Evolutionary conservation across 495 filamentous ascomycete genomes (phyloP), one percentile per base, ranked within the genome.

Genomic region (Bacidia rubella): DNA sequence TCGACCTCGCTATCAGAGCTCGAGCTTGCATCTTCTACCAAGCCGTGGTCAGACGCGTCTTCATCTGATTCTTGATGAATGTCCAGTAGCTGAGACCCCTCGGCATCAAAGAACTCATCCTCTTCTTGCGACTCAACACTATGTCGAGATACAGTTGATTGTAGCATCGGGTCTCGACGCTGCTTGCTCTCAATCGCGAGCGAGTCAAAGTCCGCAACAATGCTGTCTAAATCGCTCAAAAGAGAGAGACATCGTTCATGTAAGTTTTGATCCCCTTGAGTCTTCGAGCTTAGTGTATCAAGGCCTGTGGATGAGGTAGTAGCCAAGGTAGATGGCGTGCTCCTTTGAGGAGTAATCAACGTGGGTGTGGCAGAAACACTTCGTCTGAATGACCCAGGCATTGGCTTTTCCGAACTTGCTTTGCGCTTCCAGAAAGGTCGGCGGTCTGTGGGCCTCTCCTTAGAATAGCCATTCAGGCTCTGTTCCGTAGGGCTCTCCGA

Each of bases 61-160:
- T 72, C 72, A 21, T 75, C 77, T 42, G 74, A 79, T 49, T 81
- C 78, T 20, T 66, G 68, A 40, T 79, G 74, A 55, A 97, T 86
- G 44, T 79, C 80, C 58, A 94, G 70, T 1, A 96, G 71, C 52
- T 82, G 81, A 40, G 83, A 80, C 7, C 81, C 86, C 42, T 82
- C 86, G 1, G 92, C 92, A 62, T 98, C 92, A 57, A 94, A 98
- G 67, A 95, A 98, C 61, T 98, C 93, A 7, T 83, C 77, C 5
- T n/a, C n/a, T 11, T 55, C 57, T 47, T 82, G 76, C 9, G 87
- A 90, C 58, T 96, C 92, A 35, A 89, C 76, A 65, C 88, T 95
- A 51, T 70, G 70, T 53, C 92, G 80, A 10, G 86, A 77, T 10
- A 73, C 52, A 3, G 78, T 65, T 4, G 65, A 53, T 3, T 73